Evolutionary conservation across 208 protist species (phyloP).

Genomic region (Leishmania turanica): DNA sequence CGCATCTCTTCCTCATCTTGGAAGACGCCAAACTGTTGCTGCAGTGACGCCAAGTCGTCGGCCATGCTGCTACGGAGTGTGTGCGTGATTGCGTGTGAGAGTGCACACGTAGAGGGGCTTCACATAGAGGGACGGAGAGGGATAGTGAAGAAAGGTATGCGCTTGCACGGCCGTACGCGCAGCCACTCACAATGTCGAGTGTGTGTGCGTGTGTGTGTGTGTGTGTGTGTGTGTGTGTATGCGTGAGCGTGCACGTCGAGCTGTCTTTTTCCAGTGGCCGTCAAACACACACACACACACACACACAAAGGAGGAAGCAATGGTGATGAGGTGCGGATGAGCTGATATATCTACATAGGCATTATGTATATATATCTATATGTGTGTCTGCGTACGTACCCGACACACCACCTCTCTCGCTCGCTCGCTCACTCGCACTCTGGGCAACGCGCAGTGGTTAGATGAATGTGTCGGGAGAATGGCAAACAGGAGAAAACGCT

Average conservation of each 20-base stretch:
- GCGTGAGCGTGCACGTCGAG: background rate
- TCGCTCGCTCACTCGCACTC: background rate
- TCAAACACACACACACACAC: background rate
- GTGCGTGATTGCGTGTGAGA: background rate
- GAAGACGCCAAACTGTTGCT: constrained; percentile 32
- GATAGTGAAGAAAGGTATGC: background rate
- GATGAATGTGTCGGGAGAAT: background rate
- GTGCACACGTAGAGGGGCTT: background rate
- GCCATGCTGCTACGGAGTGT: constrained; percentile 25
- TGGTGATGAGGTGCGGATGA: background rate
- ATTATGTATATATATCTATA: background rate
- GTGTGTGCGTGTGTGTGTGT: background rate
- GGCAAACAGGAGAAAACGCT: background rate
- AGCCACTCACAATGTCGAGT: background rate
- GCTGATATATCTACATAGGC: too few relatives aligned
- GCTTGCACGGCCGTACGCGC: background rate
- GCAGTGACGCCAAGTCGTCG: constrained; percentile 51
- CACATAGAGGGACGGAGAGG: background rate
- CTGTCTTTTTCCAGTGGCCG: background rate
- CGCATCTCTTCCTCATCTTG: constrained; percentile 64
- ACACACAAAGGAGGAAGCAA: background rate
- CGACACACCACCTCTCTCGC: background rate
- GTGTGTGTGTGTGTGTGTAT: background rate
- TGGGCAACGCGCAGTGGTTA: background rate
- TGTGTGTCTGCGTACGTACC: background rate